Percentiles rank a stretch among this genome's conserved stretches.
Conservation (phyloP, 164 flowering plant genomes). For the Magnolia sinica region DNA sequence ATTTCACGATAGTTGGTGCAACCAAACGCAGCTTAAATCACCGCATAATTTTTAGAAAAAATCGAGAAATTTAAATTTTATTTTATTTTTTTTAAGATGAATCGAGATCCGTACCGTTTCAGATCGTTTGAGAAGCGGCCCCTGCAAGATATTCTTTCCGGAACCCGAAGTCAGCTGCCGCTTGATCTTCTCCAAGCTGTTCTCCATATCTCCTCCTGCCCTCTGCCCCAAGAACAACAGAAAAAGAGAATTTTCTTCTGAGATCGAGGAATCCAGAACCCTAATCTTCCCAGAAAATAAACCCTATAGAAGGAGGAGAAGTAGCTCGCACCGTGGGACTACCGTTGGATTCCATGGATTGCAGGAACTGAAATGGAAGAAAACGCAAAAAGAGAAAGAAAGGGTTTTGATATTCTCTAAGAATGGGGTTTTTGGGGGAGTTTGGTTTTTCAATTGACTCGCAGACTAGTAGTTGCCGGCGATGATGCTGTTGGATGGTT, state of each 20-base stretch:
- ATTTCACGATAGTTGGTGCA: no score
- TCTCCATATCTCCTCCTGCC: conserved; percentile 51
- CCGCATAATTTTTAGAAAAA: neutral
- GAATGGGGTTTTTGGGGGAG: no score
- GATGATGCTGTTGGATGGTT: no score
- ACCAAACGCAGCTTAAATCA: no score
- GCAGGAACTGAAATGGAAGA: neutral
- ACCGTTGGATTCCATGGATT: conserved; percentile 55
- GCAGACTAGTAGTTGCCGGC: no score
- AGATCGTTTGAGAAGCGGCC: conserved; percentile 95
- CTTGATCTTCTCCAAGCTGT: conserved; percentile 95
- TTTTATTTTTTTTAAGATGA: neutral
- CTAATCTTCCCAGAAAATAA: neutral
- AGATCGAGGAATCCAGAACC: neutral
- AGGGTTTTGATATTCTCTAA: no score
- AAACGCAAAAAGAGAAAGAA: neutral
- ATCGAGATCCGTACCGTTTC: conserved; percentile 61
- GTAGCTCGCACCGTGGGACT: conserved; percentile 27
- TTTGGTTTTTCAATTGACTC: no score
- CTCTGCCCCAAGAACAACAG: conserved; percentile 17
- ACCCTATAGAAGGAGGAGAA: neutral
- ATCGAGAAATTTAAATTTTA: neutral
- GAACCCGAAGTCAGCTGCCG: conserved; percentile 82
- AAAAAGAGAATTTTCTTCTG: neutral
- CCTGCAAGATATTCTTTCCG: conserved; percentile 82